These are phyloP conservation scores for Fusarium aywerte DNA, from an alignment of 2,329 filamentous ascomycete genomes.

Conservation along the genomic window DNA sequence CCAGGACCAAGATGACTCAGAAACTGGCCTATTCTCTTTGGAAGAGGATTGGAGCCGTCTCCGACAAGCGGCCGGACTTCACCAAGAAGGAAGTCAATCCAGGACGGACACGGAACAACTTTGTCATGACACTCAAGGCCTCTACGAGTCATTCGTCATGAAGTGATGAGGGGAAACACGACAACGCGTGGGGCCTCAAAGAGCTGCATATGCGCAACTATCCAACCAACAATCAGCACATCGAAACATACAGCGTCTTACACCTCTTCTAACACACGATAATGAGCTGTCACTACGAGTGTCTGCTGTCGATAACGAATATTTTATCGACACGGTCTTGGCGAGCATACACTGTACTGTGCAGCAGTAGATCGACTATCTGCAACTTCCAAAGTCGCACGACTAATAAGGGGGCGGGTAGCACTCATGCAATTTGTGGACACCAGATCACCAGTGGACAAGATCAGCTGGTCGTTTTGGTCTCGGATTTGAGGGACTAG, in stretches of 20 bases:
- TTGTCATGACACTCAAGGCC: constrained; percentile 76
- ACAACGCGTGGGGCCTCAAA: constrained; percentile 29
- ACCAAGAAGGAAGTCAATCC: constrained; percentile 80
- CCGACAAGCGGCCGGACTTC: constrained; percentile 38
- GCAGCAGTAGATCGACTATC: constrained; percentile 26
- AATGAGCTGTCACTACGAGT: constrained; percentile 14
- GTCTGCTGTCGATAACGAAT: constrained; percentile 12
- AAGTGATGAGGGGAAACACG: constrained; percentile 20
- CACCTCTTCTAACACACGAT: constrained; percentile 10
- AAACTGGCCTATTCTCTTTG: constrained; percentile 95
- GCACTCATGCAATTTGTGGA: constrained; percentile 38
- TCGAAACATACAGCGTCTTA: constrained; percentile 21
- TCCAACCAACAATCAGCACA: constrained; percentile 37
- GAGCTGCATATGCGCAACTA: constrained; percentile 43
- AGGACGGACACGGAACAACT: constrained; percentile 86
- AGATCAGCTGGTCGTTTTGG: constrained; percentile 39
- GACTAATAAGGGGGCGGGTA: constrained; percentile 29
- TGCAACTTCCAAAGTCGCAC: constrained; percentile 32
- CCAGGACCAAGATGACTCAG: constrained; percentile 76
- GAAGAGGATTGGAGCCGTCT: constrained; percentile 58
- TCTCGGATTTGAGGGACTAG: constrained; percentile 42
- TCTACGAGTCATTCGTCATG: constrained; percentile 34
- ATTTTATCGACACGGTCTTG: constrained; percentile 26
- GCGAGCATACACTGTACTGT: constrained; percentile 19
- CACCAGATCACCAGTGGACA: constrained; percentile 35